Conservation (phyloP, 1,284 basidiomycete species). For the Macrocystidia cucumis region DNA sequence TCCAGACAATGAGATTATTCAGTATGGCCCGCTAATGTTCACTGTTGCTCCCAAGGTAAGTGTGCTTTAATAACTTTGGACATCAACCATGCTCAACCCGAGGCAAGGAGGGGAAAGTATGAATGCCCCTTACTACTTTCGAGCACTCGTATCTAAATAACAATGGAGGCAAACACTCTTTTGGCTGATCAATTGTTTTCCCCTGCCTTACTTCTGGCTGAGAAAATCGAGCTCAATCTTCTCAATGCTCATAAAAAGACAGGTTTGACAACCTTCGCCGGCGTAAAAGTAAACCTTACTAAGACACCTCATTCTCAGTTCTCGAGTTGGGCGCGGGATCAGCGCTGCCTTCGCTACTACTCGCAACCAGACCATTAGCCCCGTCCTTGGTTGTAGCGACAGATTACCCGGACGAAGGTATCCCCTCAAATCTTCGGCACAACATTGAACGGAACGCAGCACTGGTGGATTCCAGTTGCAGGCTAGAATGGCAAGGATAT, state of each 20-base stretch:
- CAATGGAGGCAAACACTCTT: slow-evolving; percentile 52
- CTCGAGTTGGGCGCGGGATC: slow-evolving; percentile 63
- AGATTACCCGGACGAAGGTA: slow-evolving; percentile 59
- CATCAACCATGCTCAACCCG: slow-evolving; percentile 5
- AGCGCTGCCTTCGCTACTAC: slow-evolving; percentile 55
- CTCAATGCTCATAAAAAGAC: slow-evolving; percentile 29
- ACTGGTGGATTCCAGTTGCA: slow-evolving; percentile 28
- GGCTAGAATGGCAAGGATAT: slow-evolving; percentile 40
- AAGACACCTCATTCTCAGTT: slow-evolving; percentile 25
- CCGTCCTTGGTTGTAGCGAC: slow-evolving; percentile 51
- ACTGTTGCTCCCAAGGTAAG: slow-evolving; percentile 48
- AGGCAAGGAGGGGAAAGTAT: slow-evolving; percentile 44
- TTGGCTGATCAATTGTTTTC: slow-evolving; percentile 69
- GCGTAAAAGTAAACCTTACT: background rate
- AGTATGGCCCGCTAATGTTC: slow-evolving; percentile 40
- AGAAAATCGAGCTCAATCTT: slow-evolving; percentile 49
- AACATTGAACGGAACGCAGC: slow-evolving; percentile 45
- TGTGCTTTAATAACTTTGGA: background rate
- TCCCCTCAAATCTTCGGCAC: slow-evolving; percentile 43
- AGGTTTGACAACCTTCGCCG: slow-evolving; percentile 21
- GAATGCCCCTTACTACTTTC: slow-evolving; percentile 11
- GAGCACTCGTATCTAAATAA: slow-evolving; percentile 10
- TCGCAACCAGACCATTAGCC: slow-evolving; percentile 32
- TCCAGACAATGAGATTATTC: slow-evolving; percentile 28
- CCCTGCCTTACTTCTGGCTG: slow-evolving; percentile 56